Evolutionary conservation across 2,329 filamentous ascomycete species (phyloP), one percentile per base, ranked within the genome.

Genomic region (Venturia pyrina): DNA sequence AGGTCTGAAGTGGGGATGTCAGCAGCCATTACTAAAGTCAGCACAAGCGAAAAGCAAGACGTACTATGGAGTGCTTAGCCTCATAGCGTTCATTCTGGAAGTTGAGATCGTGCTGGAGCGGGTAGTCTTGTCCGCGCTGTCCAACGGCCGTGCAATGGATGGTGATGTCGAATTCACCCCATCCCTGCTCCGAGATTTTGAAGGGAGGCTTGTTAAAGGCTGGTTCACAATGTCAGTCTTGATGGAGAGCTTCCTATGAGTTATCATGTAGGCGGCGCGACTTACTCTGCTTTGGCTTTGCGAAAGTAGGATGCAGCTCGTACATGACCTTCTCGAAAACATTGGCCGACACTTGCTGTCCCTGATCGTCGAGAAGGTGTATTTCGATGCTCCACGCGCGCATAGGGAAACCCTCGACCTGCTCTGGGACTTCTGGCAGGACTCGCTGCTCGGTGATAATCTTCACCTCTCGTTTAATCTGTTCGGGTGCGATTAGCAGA

Each of bases 161-260:
- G 61, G 82, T 83, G 87, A 99, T 93, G 75, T 98, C 95, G 76
- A 99, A 99, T 79, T 98, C 95, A 73, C 95, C 95, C 95, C 95
- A 99, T 71, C 95, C 95, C 78, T 97, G 90, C 78, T 99, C 96
- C 69, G 87, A 82, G 77, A 96, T 96, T 70, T 84, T 84, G 80
- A 98, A 99, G 0, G 95, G 95, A 0, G 92, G 86, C 69, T 89
- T 88, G 74, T 87, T 88, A 80, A 96, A 89, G 32, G 86, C 90
- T 95, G 70, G 64, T 17, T 6, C 40, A 50, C 40, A 40, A 34
- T 59, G 41, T 68, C 44, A 69, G 66, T 15, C 56, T 43, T 48
- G n/a, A 24, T 8, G 37, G 37, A 40, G 32, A 41, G 7, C 53
- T 13, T 62, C n/a, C 11, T 34, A 21, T 13, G 11, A 43, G 5